These are phyloP conservation scores for Talaromyces wortmannii DNA, from an alignment of 495 filamentous ascomycete genomes.

Conservation along the genomic window DNA sequence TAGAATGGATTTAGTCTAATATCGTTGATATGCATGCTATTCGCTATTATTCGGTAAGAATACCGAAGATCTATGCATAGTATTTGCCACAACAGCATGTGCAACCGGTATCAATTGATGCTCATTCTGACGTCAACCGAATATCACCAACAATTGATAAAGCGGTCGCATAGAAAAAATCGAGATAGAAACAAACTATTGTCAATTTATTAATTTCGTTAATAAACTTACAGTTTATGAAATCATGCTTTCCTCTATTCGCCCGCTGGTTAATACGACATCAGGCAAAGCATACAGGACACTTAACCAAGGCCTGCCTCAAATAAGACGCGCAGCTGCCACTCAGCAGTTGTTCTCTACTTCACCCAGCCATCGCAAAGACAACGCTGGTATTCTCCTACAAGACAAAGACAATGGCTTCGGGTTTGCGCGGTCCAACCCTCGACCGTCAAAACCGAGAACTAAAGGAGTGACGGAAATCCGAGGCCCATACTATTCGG, in stretches of 20 bases:
- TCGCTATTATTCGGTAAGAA: too few species aligned
- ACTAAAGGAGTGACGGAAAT: constrained; percentile 47
- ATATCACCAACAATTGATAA: not conserved
- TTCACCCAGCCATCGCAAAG: constrained; percentile 45
- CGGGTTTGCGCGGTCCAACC: constrained; percentile 48
- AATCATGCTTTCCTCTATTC: not conserved
- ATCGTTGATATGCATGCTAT: too few species aligned
- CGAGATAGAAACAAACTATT: not conserved
- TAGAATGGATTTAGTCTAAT: too few species aligned
- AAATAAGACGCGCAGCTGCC: not conserved
- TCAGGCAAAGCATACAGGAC: not conserved
- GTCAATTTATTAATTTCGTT: not conserved
- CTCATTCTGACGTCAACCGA: constrained; percentile 1
- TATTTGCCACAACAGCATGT: too few species aligned
- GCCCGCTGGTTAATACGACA: not conserved
- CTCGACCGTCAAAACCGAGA: constrained; percentile 41
- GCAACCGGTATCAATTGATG: too few species aligned
- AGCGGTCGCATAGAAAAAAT: not conserved
- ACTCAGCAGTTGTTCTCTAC: constrained; percentile 72
- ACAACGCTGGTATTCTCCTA: constrained; percentile 31
- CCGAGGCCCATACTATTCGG: constrained; percentile 49
- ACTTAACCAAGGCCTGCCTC: not conserved
- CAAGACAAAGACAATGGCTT: constrained; percentile 45
- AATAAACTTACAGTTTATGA: too few species aligned
- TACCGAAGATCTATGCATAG: too few species aligned